A percentile compares a stretch with the other conserved stretches of the same genome.
Evolutionary conservation across 495 filamentous ascomycete species (phyloP).

Genomic region (Tuber borchii): DNA sequence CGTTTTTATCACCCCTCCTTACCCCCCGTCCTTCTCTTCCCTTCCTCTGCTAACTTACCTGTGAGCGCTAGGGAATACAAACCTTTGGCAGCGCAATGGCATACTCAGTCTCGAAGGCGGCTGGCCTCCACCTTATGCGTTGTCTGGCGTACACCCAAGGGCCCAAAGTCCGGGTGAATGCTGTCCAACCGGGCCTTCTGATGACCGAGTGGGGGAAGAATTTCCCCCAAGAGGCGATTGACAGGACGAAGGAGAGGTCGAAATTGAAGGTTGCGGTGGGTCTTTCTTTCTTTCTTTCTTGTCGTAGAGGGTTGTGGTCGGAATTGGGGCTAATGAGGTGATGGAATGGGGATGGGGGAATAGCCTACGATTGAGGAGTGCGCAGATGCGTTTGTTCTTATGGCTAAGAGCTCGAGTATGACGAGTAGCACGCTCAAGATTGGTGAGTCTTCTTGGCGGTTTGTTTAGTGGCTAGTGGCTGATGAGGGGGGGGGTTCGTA

Average conservation of each 20-base stretch:
- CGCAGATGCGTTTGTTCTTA: conserved; percentile 31
- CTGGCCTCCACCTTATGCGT: conserved; percentile 63
- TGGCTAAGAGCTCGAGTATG: conserved; percentile 32
- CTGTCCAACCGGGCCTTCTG: conserved; percentile 57
- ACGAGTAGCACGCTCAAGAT: conserved; percentile 34
- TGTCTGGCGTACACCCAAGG: conserved; percentile 63
- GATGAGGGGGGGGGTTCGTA: neutral
- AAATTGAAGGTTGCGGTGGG: conserved; percentile 24
- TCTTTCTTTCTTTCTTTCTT: neutral
- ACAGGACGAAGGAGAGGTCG: conserved; percentile 23
- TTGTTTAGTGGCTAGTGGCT: neutral
- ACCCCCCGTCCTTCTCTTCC: no score
- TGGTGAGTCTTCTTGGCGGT: conserved; percentile 19
- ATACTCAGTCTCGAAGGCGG: conserved; percentile 62
- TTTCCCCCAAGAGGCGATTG: conserved; percentile 23
- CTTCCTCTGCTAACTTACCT: neutral
- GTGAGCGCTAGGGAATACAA: neutral
- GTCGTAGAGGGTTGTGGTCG: neutral
- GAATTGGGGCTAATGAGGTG: neutral
- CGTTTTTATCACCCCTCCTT: conserved; percentile 27
- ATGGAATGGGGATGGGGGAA: neutral
- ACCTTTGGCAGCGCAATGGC: conserved; percentile 54
- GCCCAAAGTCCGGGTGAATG: conserved; percentile 60
- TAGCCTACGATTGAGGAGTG: conserved; percentile 32
- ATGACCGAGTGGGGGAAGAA: conserved; percentile 64